Evolutionary conservation across 495 filamentous ascomycete genomes (phyloP), one percentile per base, ranked within the genome.

Genomic region (Lasiosphaeria miniovina): DNA sequence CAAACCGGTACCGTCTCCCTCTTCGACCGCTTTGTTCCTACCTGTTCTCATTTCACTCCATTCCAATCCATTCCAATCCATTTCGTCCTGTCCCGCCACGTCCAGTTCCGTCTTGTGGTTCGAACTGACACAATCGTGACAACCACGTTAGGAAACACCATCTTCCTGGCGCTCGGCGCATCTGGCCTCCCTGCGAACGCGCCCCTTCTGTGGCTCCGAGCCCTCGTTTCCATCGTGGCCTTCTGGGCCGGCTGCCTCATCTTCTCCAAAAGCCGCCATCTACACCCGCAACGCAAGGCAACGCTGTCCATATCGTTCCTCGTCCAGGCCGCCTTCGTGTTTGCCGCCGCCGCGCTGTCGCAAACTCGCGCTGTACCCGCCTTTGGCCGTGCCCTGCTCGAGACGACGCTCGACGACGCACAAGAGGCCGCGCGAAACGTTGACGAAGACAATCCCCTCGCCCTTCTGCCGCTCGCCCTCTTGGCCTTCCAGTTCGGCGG

Each of bases 401-500:
- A 15, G 3, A 38, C 57, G 0, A 40, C 15, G 1, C 12, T 57
- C 0, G 14, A 52, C 36, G 52, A 49, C 8, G 50, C 10, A 1
- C 35, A 45, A 5, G 38, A 49, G 11, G 11, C 24, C 3, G 24
- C n/a, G 4, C 50, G 43, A 15, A 24, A 48, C 3, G n/a, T 6
- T 3, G 51, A 60, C 17, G 60, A 68, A 14, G 41, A 62, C 35
- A 52, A 54, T 4, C 40, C 50, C 3, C 32, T 62, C 8, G 36
- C 49, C 5, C 45, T 67, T 6, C 6, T 59, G 4, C 65, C 62
- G 43, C 57, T 91, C 35, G 86, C 75, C 1, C 73, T 91, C 36
- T 71, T 92, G 56, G 85, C 86, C 3, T 88, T 90, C 69, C 88
- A 91, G 68, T 84, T 82, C 36, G 86, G 84, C 12, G 87, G 87